These are phyloP conservation scores for Myriosclerotinia curreyana DNA, from an alignment of 2,329 filamentous ascomycete genomes.

Conservation along the genomic window DNA sequence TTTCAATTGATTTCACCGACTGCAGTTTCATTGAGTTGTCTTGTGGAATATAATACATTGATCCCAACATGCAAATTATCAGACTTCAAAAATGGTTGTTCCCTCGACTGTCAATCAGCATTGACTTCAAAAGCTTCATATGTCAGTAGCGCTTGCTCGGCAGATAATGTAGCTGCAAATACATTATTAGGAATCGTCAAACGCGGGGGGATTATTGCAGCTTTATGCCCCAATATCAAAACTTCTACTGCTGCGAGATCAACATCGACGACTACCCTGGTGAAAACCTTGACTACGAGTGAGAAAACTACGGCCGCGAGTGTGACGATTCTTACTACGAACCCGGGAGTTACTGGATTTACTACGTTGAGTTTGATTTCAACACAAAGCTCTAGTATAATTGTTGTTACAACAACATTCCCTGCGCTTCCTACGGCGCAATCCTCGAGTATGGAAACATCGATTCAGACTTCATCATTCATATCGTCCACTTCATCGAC, in stretches of 20 bases:
- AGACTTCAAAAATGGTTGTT: slow-evolving; percentile 37
- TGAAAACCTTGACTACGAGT: slow-evolving; percentile 17
- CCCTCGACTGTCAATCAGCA: slow-evolving; percentile 30
- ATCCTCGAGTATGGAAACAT: background rate
- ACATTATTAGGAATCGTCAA: slow-evolving; percentile 37
- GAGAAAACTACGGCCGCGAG: slow-evolving; percentile 20
- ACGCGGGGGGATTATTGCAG: slow-evolving; percentile 35
- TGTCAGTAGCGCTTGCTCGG: slow-evolving; percentile 31
- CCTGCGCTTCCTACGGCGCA: background rate
- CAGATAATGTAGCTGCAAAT: slow-evolving; percentile 28
- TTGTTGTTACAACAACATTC: background rate
- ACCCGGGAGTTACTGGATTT: background rate
- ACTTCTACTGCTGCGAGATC: slow-evolving; percentile 22
- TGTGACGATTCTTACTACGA: slow-evolving; percentile 18
- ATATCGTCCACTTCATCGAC: background rate
- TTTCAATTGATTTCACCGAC: slow-evolving; percentile 35
- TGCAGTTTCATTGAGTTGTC: slow-evolving; percentile 32
- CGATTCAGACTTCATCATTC: background rate
- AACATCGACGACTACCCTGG: slow-evolving; percentile 16
- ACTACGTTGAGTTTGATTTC: background rate
- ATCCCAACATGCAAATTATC: slow-evolving; percentile 33
- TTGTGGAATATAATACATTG: slow-evolving; percentile 33
- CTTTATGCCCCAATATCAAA: slow-evolving; percentile 32
- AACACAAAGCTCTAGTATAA: background rate
- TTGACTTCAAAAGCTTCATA: slow-evolving; percentile 26